Evolutionary conservation across 2,329 filamentous ascomycete genomes (phyloP), one percentile per base, ranked within the genome.

Genomic region (Diplocarpon mali): DNA sequence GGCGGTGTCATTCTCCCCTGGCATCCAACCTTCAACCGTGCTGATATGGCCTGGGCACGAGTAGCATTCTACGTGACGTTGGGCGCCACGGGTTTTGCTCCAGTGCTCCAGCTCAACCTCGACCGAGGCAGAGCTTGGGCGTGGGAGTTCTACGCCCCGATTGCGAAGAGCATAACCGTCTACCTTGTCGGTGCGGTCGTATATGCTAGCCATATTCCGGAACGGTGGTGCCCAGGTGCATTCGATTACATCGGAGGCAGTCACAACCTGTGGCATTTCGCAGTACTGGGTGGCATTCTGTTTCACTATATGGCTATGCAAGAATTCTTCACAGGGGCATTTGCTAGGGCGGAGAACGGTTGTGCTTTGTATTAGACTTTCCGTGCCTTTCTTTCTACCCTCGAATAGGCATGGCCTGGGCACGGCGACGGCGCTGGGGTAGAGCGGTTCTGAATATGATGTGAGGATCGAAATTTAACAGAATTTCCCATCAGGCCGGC

Each of bases 241-340:
- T 98, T 98, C 57, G 92, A 98, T 65, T 96, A 96, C 62, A 74
- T 93, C 34, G 92, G 92, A 32, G 89, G 87, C 37, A 93, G 86
- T 63, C 92, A 98, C 67, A 98, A 98, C 64, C 79, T 98, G 47
- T 98, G 92, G 92, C 92, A 98, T 65, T 67, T 94, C 29, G 92
- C 92, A 7, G 92, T 98, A 10, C 69, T 98, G 24, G 87, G 89
- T 13, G 92, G 92, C 10, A 98, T 98, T 46, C 65, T 96, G n/a
- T 96, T 95, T 63, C 92, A 98, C 65, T 98, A 96, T 66, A 74
- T 76, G 16, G 92, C 92, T 14, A 95, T 98, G 90, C 85, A 95
- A 64, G 77, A 88, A 45, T 92, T 98, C 65, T 98, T 98, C 60
- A 73, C 83, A 4, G 75, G 73, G 34, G 85, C 85, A 10, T 90